Evolutionary conservation across 2,329 filamentous ascomycete species (phyloP), one percentile per base, ranked within the genome.

Genomic region (Diaporthe sp.): DNA sequence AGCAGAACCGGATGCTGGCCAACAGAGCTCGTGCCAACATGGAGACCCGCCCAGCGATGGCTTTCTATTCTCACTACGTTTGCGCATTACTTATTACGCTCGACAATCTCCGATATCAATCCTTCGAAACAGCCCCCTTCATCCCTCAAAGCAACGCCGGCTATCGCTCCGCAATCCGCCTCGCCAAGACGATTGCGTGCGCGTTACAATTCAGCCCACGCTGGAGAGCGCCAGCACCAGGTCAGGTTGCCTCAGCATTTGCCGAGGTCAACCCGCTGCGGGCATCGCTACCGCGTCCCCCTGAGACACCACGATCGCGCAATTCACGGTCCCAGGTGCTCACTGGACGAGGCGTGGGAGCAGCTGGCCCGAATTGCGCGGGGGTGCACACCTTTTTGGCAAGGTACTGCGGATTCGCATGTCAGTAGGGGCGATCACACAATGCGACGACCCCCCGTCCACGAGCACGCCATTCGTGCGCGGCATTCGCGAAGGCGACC

Each of bases 181-280:
- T 25, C 31, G 46, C 65, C 65, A 68, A 68, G 65, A 53, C 65
- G n/a, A 68, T 68, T 39, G 65, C 65, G 65, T 68, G 65, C 62
- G 62, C 46, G 46, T 53, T 53, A 31, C 22, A 53, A 53, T 46
- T 68, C 65, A 51, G 62, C 19, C 34, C 62, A 25, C 31, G 31
- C 25, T 25, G 22, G 10, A 15, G 22, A 37, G 31, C 19, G 31
- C 42, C 42, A 51, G 44, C 61, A 25, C 61, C 42, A 25, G 25
- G 22, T 25, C 3, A 51, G 28, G 28, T n/a, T 22, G 4, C 44
- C 44, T n/a, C 1, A 34, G 8, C 22, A 42, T 53, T 53, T 68
- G 65, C 46, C 46, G 31, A 68, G 46, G 46, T 68, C 65, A 39
- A 17, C 12, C 65, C 46, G 34, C 34, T 34, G 34, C 34, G 46